Conservation (phyloP, 1,284 basidiomycete genomes). For the Tremellales sp. region DNA sequence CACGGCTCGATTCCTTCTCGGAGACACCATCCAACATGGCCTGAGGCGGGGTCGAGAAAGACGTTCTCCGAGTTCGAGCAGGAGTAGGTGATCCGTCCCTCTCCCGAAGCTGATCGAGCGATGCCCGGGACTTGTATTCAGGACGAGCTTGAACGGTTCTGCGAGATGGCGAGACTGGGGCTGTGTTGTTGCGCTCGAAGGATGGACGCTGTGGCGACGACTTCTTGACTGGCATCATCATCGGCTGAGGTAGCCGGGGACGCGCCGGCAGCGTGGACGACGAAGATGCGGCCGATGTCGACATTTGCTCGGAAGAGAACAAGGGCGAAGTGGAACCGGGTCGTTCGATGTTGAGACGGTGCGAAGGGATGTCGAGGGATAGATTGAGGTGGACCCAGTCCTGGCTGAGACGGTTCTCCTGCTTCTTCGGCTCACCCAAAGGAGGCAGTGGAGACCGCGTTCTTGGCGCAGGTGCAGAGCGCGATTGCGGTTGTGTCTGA, state of each 20-base stretch:
- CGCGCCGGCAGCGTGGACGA: no score
- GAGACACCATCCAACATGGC: slow-evolving; percentile 14
- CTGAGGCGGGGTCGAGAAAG: slow-evolving; percentile 23
- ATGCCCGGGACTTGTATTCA: slow-evolving; percentile 10
- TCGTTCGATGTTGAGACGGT: not conserved
- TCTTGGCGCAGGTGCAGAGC: not conserved
- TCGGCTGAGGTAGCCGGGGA: not conserved
- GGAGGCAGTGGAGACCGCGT: slow-evolving; percentile 1
- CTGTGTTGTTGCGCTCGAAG: slow-evolving; percentile 23
- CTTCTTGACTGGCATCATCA: not conserved
- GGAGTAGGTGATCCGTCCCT: slow-evolving; percentile 12
- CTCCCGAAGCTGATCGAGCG: slow-evolving; percentile 24
- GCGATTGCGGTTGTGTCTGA: not conserved
- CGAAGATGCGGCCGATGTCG: not conserved
- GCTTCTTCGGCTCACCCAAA: slow-evolving; percentile 11
- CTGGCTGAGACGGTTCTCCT: slow-evolving; percentile 23
- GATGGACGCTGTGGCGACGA: slow-evolving; percentile 13
- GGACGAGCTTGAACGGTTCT: no score
- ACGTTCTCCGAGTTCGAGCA: slow-evolving; percentile 11
- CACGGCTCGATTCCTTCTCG: not conserved
- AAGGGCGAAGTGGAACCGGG: not conserved
- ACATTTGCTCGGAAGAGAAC: not conserved
- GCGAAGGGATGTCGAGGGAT: not conserved
- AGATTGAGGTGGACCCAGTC: slow-evolving; percentile 26
- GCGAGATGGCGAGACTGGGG: slow-evolving; percentile 14